Conservation (phyloP, 192 early-diverging fungal species). For the Thoreauomyces humboldtii region DNA sequence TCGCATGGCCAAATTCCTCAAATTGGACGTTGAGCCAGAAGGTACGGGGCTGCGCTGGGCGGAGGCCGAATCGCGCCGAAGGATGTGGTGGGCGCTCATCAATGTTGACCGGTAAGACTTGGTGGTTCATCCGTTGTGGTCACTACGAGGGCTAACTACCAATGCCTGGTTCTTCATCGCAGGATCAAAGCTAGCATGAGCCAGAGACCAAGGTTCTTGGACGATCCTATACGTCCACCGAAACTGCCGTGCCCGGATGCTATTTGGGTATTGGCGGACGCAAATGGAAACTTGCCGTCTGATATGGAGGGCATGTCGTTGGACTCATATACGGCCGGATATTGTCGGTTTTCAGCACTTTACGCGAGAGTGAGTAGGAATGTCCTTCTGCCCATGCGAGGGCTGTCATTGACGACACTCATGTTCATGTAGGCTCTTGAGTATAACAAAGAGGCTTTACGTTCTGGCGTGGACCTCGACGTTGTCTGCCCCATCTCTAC, state of each 20-base stretch:
- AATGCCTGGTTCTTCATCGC: not conserved
- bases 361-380: not conserved
- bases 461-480: not conserved
- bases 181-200: not conserved
- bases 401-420: not conserved
- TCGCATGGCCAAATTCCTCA: conserved; percentile 18
- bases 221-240: not conserved
- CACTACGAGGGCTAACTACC: not conserved
- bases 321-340: not conserved
- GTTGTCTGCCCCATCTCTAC: not conserved
- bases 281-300: conserved; percentile 8
- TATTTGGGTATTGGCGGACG: conserved; percentile 5
- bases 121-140: not conserved
- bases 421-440: not conserved
- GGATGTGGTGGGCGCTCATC: conserved; percentile 11
- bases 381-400: not conserved
- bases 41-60: conserved; percentile 14
- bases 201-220: not conserved
- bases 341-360: not conserved
- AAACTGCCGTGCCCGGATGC: not conserved
- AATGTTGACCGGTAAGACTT: conserved; percentile 4
- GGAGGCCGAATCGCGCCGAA: conserved; percentile 8
- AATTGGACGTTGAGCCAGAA: conserved; percentile 14
- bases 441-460: conserved; percentile 6
- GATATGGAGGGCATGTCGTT: not conserved